Percentiles rank a stretch among this genome's conserved stretches.
phyloP scores from a whole-genome alignment of 2,329 filamentous ascomycete genomes.

The Colletotrichum liriopes region DNA sequence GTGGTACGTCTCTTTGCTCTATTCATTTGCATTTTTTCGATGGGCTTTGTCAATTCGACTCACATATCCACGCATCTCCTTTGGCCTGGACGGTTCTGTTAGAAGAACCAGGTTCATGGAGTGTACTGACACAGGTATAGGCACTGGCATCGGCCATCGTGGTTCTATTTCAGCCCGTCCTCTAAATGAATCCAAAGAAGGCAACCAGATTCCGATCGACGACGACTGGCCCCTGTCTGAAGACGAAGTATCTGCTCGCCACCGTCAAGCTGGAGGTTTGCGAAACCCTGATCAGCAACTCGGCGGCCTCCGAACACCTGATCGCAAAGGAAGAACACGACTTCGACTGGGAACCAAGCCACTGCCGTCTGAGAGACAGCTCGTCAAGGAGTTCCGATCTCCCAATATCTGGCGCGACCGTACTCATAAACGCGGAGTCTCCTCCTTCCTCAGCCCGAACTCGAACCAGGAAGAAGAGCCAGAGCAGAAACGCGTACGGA shows the following conservation, averaged over 20 bases:
- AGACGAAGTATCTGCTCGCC: background rate
- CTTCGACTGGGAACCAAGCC: background rate
- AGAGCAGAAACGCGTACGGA: conserved; percentile 15
- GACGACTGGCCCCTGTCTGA: background rate
- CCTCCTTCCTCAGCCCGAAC: conserved; percentile 1
- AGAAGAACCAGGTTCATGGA: background rate
- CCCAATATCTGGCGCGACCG: background rate
- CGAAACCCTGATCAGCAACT: background rate
- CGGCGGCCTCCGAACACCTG: background rate
- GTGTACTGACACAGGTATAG: background rate
- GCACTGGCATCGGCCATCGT: background rate
- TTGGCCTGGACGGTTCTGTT: background rate
- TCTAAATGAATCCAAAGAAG: background rate
- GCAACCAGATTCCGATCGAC: background rate
- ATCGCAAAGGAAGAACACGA: conserved; percentile 11
- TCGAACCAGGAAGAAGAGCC: conserved; percentile 5
- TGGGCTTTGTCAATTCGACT: background rate
- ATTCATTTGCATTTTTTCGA: background rate
- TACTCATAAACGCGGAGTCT: conserved; percentile 7
- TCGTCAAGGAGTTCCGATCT: background rate
- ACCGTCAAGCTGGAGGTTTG: background rate
- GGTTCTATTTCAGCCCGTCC: background rate
- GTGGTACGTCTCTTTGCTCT: background rate
- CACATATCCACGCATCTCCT: too few relatives aligned
- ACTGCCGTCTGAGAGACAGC: conserved; percentile 1